Evolutionary conservation across 257 asterid genomes (phyloP).

Genomic region (Handroanthus guayacan): DNA sequence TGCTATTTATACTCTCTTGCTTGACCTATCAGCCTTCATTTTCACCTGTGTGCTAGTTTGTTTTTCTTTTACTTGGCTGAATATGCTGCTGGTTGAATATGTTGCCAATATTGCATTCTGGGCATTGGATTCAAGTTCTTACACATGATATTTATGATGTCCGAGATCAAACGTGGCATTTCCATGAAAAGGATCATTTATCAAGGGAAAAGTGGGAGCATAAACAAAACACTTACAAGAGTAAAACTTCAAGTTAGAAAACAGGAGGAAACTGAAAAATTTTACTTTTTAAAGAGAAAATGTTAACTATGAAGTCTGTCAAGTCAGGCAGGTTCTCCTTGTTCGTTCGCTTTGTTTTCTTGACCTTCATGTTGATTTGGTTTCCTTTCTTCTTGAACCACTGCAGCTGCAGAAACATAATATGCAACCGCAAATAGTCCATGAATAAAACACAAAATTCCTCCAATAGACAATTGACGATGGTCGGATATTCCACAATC

Average conservation of each 20-base stretch:
- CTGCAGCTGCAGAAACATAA: constrained; percentile 60
- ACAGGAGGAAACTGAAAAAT: neutral
- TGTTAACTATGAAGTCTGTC: neutral
- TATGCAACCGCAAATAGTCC: constrained; percentile 68
- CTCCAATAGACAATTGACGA: constrained; percentile 64
- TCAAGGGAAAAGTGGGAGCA: neutral
- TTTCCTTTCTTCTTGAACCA: constrained; percentile 50
- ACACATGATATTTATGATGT: neutral
- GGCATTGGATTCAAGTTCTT: neutral
- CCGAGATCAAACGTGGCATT: neutral
- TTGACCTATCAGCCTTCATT: neutral
- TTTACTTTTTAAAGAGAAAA: neutral
- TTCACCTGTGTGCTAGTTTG: neutral
- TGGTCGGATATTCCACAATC: constrained; percentile 67
- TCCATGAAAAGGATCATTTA: neutral
- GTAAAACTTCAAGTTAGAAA: neutral
- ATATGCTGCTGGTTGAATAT: neutral
- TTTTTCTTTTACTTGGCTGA: neutral
- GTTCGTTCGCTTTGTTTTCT: constrained; percentile 44
- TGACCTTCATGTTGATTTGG: constrained; percentile 39
- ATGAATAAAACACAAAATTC: constrained; percentile 67
- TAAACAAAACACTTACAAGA: neutral
- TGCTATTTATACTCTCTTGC: neutral
- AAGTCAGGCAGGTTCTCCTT: constrained; percentile 43
- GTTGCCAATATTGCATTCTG: neutral